These are phyloP conservation scores for Neurospora sp. DNA, from an alignment of 2,329 filamentous ascomycete species.

Conservation along the genomic window DNA sequence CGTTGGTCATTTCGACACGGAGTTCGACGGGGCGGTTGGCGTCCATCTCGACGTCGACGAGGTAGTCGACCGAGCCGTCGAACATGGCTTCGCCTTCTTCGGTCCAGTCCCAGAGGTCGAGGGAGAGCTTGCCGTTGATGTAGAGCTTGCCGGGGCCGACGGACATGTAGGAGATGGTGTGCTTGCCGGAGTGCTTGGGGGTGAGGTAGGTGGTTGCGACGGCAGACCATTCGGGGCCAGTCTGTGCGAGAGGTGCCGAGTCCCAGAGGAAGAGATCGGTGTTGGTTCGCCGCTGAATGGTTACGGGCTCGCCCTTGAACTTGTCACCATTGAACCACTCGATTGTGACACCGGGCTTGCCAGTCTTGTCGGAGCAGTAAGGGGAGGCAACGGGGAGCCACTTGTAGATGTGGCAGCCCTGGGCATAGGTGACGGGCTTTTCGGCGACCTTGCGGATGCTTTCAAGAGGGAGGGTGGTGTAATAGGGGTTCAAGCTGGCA, in stretches of 20 bases:
- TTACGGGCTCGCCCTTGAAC: constrained; percentile 46
- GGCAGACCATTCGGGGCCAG: constrained; percentile 55
- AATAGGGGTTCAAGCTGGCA: constrained; percentile 59
- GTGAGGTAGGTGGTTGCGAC: constrained; percentile 51
- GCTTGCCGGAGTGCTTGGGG: constrained; percentile 47
- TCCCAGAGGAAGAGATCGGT: constrained; percentile 64
- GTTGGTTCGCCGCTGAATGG: constrained; percentile 49
- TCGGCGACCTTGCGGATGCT: constrained; percentile 46
- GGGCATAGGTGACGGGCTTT: constrained; percentile 47
- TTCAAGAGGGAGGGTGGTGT: constrained; percentile 53
- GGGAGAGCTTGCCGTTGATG: constrained; percentile 46
- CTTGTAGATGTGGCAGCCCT: constrained; percentile 54
- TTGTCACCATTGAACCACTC: constrained; percentile 56
- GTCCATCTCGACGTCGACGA: constrained; percentile 50
- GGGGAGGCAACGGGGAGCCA: constrained; percentile 54
- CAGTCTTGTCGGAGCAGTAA: constrained; percentile 45
- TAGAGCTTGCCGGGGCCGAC: constrained; percentile 55
- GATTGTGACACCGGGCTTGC: constrained; percentile 50
- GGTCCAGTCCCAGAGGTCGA: constrained; percentile 61
- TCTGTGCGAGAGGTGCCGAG: constrained; percentile 49
- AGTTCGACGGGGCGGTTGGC: constrained; percentile 51
- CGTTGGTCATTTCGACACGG: constrained; percentile 55
- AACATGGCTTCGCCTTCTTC: constrained; percentile 64
- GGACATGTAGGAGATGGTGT: constrained; percentile 58
- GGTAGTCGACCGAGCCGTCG: constrained; percentile 54